Evolutionary conservation across 495 filamentous ascomycete species (phyloP).

Genomic region (Annulohypoxylon maeteangense): DNA sequence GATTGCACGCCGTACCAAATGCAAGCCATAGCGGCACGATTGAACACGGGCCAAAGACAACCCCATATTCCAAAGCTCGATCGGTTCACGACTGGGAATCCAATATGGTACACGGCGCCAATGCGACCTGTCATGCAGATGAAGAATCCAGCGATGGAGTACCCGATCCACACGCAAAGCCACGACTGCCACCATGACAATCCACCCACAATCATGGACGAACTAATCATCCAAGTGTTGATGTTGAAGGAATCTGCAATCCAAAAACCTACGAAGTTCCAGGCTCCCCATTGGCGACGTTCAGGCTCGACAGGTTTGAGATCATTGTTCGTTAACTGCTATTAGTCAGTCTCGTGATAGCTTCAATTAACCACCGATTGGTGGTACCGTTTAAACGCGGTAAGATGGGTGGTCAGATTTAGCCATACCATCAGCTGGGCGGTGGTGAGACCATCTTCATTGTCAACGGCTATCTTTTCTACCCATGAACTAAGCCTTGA

Average conservation of each 20-base stretch:
- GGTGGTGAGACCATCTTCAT: conserved; percentile 82
- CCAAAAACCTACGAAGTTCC: conserved; percentile 94
- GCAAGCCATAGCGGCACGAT: conserved; percentile 86
- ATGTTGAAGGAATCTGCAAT: conserved; percentile 96
- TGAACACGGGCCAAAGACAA: conserved; percentile 89
- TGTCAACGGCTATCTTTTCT: conserved; percentile 73
- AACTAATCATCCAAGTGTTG: conserved; percentile 98
- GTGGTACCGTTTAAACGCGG: neutral
- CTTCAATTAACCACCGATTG: conserved; percentile 9
- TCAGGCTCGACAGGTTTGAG: conserved; percentile 90
- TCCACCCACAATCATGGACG: conserved; percentile 76
- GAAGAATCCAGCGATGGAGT: conserved; percentile 78
- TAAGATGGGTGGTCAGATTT: conserved; percentile 3
- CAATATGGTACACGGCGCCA: conserved; percentile 89
- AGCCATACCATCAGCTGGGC: conserved; percentile 77
- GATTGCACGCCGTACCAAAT: conserved; percentile 90
- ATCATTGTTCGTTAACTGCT: conserved; percentile 83
- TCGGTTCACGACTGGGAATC: conserved; percentile 81
- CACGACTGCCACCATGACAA: conserved; percentile 97
- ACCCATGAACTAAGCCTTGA: conserved; percentile 45
- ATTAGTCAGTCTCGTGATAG: conserved; percentile 26
- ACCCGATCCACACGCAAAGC: conserved; percentile 90
- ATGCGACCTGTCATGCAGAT: conserved; percentile 84
- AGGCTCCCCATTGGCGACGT: conserved; percentile 85
- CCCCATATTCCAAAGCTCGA: conserved; percentile 90